Conservation (phyloP, 2,329 filamentous ascomycete genomes). For the Ophiostoma himal-ulmi region DNA sequence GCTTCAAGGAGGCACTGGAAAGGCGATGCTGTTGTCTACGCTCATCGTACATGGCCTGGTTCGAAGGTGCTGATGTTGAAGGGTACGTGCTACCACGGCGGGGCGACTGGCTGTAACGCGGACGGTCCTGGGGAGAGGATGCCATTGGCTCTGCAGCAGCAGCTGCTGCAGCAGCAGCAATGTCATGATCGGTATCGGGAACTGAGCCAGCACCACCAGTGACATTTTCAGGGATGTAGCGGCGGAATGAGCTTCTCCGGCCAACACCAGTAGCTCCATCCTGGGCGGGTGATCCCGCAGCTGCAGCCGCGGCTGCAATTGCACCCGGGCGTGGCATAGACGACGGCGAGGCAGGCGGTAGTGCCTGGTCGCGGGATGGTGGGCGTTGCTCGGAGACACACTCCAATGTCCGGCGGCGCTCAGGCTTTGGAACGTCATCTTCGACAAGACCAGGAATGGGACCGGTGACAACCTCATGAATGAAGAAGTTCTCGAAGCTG, state of each 20-base stretch:
- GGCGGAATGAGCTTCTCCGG: slow-evolving; percentile 38
- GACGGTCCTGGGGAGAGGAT: slow-evolving; percentile 21
- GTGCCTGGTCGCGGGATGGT: neutral
- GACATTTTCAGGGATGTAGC: slow-evolving; percentile 31
- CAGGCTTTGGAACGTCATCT: slow-evolving; percentile 58
- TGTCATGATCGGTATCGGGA: slow-evolving; percentile 36
- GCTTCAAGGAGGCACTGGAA: slow-evolving; percentile 39
- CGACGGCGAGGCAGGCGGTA: neutral
- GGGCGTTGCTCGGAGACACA: slow-evolving; percentile 26
- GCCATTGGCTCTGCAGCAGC: slow-evolving; percentile 28
- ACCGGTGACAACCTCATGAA: slow-evolving; percentile 62
- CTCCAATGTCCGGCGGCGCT: slow-evolving; percentile 20
- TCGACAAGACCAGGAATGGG: slow-evolving; percentile 76
- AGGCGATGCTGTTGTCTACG: slow-evolving; percentile 37
- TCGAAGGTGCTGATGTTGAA: slow-evolving; percentile 44
- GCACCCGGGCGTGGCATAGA: slow-evolving; percentile 8
- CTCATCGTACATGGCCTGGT: slow-evolving; percentile 32
- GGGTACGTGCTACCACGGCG: slow-evolving; percentile 40
- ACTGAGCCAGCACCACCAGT: slow-evolving; percentile 23
- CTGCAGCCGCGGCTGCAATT: neutral
- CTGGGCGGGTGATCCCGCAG: neutral
- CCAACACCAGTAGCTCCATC: neutral
- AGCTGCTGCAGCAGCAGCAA: slow-evolving; percentile 35
- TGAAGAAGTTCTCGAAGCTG: slow-evolving; percentile 81
- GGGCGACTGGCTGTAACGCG: slow-evolving; percentile 40